A percentile compares a stretch with the other conserved stretches of the same genome.
Evolutionary conservation across 495 filamentous ascomycete species (phyloP).

Genomic region (Neurospora intermedia): DNA sequence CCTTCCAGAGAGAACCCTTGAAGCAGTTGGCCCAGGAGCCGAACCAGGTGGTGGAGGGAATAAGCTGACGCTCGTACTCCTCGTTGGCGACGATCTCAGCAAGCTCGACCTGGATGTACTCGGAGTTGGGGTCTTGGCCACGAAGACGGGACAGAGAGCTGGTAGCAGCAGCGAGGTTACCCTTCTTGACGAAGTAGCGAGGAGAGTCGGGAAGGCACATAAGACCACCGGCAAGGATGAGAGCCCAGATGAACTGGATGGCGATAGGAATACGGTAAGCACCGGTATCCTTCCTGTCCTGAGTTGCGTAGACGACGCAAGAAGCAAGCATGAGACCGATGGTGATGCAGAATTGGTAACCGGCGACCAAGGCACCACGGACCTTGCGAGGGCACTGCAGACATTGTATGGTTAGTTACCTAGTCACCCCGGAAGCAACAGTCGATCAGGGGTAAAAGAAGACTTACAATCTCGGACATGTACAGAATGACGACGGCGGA

Average conservation of each 20-base stretch:
- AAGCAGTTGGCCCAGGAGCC: slow-evolving; percentile 58
- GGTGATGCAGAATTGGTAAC: slow-evolving; percentile 71
- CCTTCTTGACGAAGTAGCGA: slow-evolving; percentile 69
- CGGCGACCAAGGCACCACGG: slow-evolving; percentile 61
- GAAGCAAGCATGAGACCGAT: slow-evolving; percentile 65
- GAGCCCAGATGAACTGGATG: slow-evolving; percentile 59
- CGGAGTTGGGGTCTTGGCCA: slow-evolving; percentile 51
- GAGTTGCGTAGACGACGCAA: slow-evolving; percentile 59
- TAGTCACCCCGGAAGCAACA: no score
- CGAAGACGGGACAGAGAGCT: slow-evolving; percentile 56
- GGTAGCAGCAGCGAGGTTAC: slow-evolving; percentile 50
- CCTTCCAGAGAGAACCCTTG: slow-evolving; percentile 45
- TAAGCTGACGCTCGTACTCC: slow-evolving; percentile 62
- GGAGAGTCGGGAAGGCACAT: slow-evolving; percentile 65
- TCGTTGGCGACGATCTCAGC: slow-evolving; percentile 76
- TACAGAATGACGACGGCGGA: slow-evolving; percentile 67
- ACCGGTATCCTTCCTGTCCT: slow-evolving; percentile 48
- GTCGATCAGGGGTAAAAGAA: not conserved
- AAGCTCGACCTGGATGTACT: slow-evolving; percentile 57
- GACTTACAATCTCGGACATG: slow-evolving; percentile 54
- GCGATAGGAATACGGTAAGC: slow-evolving; percentile 65
- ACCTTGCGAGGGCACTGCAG: slow-evolving; percentile 50
- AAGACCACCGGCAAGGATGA: slow-evolving; percentile 52
- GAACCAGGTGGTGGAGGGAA: slow-evolving; percentile 53
- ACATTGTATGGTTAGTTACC: slow-evolving; percentile 7